Base-by-base conservation (phyloP, 306 rosid genomes). In the Acacia confusa region DNA sequence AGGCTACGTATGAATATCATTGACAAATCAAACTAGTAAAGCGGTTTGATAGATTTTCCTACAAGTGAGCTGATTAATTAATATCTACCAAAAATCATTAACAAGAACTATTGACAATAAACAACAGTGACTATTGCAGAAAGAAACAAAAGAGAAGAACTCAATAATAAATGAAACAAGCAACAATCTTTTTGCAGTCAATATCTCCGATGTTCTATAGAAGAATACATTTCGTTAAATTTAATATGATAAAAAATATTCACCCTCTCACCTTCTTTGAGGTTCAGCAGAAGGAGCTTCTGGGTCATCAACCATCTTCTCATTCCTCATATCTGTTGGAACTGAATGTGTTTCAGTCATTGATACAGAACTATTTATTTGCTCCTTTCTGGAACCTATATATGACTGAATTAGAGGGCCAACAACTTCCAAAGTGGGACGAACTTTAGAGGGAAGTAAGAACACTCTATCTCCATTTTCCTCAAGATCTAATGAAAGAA, bases 351-450 rank as follows among this genome's bases (percentile, higher is more conserved):
- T 68, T 43, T 86, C 94, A 78, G 85, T 74, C 66, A 77, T 27
- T 17, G 80, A 17, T 14, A 86, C 70, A 30, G 41, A 61, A 74
- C 67, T 38, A 48, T 84, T 83, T 32, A 20, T 57, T 72, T 27
- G 85, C 61, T 81, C 87, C 58, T 74, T 76, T 70, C 44, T 19
- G 20, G 76, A 80, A 52, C 78, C 91, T 61, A 82, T 20, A 77
- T 73, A 84, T 40, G 80, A 61, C 6, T 86, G 84, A 78, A 94
- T 84, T 13, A 94, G 77, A 78, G 89, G 86, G 58, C 94, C 98
- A 64, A 94, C 79, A 82, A 88, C 84, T 74, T 91, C 95, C 88
- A 94, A 79, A 67, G 97, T 91, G 57, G 98, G 94, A 28, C 83
- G 74, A 78, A 75, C 92, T 74, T 90, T 89, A 58, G 94, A 81